Percentiles rank a stretch among this genome's conserved stretches.
Conservation (phyloP, 169 alveolate species). For the Perkinsus olseni region DNA sequence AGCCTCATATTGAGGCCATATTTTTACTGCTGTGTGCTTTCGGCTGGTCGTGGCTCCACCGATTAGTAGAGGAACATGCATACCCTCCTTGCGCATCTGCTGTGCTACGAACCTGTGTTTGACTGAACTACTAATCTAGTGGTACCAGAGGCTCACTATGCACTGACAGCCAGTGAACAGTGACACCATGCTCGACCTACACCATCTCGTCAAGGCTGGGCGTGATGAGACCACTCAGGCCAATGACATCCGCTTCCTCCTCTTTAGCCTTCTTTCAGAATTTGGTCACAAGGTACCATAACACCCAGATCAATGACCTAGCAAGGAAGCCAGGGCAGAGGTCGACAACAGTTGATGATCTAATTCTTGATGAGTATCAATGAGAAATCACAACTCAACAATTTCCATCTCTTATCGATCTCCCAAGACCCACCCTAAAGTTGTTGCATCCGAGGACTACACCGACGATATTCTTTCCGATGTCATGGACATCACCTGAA, state of each 20-base stretch:
- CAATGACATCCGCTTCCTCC: constrained; percentile 45
- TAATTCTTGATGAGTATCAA: neutral
- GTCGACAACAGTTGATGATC: neutral
- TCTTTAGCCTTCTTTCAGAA: constrained; percentile 35
- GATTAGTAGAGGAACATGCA: constrained; percentile 45
- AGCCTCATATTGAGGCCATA: constrained; percentile 22
- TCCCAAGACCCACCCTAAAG: constrained; percentile 37
- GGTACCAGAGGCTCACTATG: too few species aligned
- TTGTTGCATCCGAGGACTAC: constrained; percentile 65
- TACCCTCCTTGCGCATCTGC: constrained; percentile 30
- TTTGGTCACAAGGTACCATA: constrained; percentile 38
- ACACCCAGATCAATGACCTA: constrained; percentile 17
- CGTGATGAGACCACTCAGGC: constrained; percentile 58
- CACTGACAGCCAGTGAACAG: too few species aligned
- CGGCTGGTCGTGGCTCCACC: constrained; percentile 66
- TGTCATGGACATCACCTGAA: constrained; percentile 58
- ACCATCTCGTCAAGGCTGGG: constrained; percentile 65
- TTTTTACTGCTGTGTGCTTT: constrained; percentile 57
- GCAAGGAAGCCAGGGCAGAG: neutral
- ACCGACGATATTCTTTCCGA: constrained; percentile 67
- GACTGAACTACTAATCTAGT: neutral
- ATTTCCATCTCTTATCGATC: neutral
- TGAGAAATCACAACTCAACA: neutral
- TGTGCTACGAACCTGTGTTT: constrained; percentile 26
- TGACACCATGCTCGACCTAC: constrained; percentile 10